phyloP scores from a whole-genome alignment of 139 green algal species.

The Tetraselmis striata region DNA sequence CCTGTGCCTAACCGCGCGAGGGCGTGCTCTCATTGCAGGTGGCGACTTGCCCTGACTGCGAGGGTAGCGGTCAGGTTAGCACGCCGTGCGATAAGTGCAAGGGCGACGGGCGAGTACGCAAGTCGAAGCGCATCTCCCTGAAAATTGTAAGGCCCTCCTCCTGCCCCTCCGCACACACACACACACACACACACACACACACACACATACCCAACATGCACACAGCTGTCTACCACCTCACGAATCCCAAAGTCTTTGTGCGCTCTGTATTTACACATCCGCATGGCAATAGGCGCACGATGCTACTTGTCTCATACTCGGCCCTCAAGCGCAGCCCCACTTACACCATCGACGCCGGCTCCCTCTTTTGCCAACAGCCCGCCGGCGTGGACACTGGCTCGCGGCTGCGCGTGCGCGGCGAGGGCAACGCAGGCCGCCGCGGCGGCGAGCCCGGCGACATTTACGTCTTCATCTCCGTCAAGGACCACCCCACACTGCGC shows the following conservation, averaged over 20 bases:
- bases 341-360: too few relatives aligned
- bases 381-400: constrained; percentile 78
- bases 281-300: too few relatives aligned
- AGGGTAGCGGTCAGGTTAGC: constrained; percentile 64
- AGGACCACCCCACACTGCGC: constrained; percentile 72
- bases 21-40: constrained; percentile 41
- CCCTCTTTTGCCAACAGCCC: constrained; percentile 3
- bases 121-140: constrained; percentile 82
- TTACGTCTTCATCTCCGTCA: constrained; percentile 89
- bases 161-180: too few relatives aligned
- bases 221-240: too few relatives aligned
- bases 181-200: not conserved
- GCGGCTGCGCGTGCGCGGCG: constrained; percentile 74
- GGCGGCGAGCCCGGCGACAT: constrained; percentile 82
- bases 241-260: too few relatives aligned
- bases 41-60: constrained; percentile 65
- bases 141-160: constrained; percentile 6
- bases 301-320: too few relatives aligned
- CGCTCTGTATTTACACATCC: too few relatives aligned
- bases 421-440: constrained; percentile 59
- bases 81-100: constrained; percentile 79
- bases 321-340: too few relatives aligned
- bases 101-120: constrained; percentile 81
- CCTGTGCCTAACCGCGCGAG: not conserved
- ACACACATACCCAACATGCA: too few relatives aligned